A percentile compares a stretch with the other conserved stretches of the same genome.
These are phyloP conservation scores for Lachancea thermotolerans DNA, from an alignment of 805 yeast genomes.

Conservation along the genomic window DNA sequence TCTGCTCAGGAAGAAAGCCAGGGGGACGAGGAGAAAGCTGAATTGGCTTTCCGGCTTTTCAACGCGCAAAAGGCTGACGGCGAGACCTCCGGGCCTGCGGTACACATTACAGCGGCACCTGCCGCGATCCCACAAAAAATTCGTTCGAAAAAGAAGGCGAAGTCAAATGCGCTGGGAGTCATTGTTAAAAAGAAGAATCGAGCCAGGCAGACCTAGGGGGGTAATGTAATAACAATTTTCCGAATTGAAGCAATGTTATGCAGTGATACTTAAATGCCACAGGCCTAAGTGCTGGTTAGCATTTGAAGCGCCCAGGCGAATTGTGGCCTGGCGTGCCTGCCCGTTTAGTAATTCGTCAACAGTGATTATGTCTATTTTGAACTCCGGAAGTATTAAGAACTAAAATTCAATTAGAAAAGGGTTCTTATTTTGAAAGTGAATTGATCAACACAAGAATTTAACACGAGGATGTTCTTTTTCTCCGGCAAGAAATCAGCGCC, in stretches of 20 bases:
- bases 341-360: too few relatives aligned
- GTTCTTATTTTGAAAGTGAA: neutral
- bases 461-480: conserved; percentile 2
- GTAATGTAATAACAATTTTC: too few relatives aligned
- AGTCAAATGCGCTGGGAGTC: conserved; percentile 19
- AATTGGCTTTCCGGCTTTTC: conserved; percentile 32
- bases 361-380: too few relatives aligned
- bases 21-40: conserved; percentile 30
- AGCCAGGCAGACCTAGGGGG: too few relatives aligned
- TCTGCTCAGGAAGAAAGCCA: neutral
- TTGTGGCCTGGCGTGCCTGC: too few relatives aligned
- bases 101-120: neutral
- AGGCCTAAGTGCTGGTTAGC: too few relatives aligned
- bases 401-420: neutral
- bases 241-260: too few relatives aligned
- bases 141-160: conserved; percentile 7
- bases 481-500: neutral
- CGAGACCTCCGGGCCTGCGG: neutral
- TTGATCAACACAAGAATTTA: neutral
- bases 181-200: conserved; percentile 12
- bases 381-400: too few relatives aligned
- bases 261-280: too few relatives aligned
- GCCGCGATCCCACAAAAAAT: conserved; percentile 9
- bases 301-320: too few relatives aligned
- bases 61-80: neutral